phyloP scores from a whole-genome alignment of 768 basidiomycete genomes.

The Rubroboletus pulcherrimus region DNA sequence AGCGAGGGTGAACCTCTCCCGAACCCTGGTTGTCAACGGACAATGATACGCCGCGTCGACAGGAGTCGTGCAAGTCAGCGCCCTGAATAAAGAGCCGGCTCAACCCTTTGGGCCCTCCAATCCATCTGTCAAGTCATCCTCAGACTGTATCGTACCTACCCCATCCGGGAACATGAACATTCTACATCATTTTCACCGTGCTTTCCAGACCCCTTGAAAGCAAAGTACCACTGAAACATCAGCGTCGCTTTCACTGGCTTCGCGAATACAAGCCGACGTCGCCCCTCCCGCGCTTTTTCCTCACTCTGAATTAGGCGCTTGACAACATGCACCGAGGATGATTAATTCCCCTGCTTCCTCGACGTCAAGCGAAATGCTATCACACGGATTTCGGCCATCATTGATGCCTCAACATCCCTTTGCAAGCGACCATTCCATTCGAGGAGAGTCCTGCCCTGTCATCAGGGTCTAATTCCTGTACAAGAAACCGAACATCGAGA shows the following conservation, averaged over 20 bases:
- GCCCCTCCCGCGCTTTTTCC: background rate
- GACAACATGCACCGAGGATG: conserved; percentile 10
- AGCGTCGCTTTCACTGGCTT: conserved; percentile 7
- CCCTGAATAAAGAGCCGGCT: conserved; percentile 23
- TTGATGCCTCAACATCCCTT: conserved; percentile 53
- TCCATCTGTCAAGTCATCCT: background rate
- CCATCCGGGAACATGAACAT: conserved; percentile 53
- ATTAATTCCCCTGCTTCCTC: conserved; percentile 2
- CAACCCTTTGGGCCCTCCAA: conserved; percentile 2
- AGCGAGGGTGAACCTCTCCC: conserved; percentile 32
- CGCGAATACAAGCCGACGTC: background rate
- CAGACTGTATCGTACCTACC: conserved; percentile 46
- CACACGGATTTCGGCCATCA: conserved; percentile 23
- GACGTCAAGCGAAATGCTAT: conserved; percentile 20
- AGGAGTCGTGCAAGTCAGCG: conserved; percentile 13
- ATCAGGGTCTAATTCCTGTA: background rate
- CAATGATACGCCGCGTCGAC: conserved; percentile 28
- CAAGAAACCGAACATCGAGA: background rate
- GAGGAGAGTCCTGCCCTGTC: conserved; percentile 58
- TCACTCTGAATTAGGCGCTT: conserved; percentile 13
- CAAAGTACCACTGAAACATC: conserved; percentile 24
- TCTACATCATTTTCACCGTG: conserved; percentile 58
- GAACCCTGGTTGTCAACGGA: conserved; percentile 33
- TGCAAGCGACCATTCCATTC: conserved; percentile 34
- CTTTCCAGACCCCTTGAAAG: conserved; percentile 52